These are phyloP conservation scores for Yarrowia deformans DNA, from an alignment of 805 yeast genomes.

Conservation along the genomic window DNA sequence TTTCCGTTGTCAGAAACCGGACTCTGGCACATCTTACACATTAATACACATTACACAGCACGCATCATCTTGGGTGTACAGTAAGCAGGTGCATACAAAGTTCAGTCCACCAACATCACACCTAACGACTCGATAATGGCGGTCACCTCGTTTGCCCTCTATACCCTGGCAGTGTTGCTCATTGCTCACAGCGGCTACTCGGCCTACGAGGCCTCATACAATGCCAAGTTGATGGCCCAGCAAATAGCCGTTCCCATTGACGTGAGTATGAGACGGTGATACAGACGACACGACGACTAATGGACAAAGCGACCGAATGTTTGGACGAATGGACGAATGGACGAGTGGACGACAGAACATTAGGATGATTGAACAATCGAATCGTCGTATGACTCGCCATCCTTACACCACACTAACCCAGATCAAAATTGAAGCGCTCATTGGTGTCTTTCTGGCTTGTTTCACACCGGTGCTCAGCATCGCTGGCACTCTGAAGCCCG, in stretches of 20 bases:
- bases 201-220: constrained; percentile 45
- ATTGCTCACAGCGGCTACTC: constrained; percentile 46
- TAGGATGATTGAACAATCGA: background rate
- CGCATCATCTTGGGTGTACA: background rate
- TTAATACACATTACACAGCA: background rate
- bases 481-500: constrained; percentile 55
- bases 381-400: too few relatives aligned
- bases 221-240: constrained; percentile 34
- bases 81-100: constrained; percentile 5
- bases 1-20: too few relatives aligned
- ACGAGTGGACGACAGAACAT: too few relatives aligned
- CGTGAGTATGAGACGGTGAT: constrained; percentile 6
- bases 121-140: constrained; percentile 11
- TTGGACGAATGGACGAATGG: too few relatives aligned
- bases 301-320: too few relatives aligned
- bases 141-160: constrained; percentile 37
- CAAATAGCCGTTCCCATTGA: constrained; percentile 24
- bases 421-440: constrained; percentile 59
- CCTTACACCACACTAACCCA: constrained; percentile 40
- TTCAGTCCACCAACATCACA: constrained; percentile 25
- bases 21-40: background rate
- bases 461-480: constrained; percentile 50
- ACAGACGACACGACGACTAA: background rate
- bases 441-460: constrained; percentile 57
- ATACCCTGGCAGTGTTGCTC: constrained; percentile 41